Conservation (phyloP, 306 rosid species). For the Prunus davidiana region DNA sequence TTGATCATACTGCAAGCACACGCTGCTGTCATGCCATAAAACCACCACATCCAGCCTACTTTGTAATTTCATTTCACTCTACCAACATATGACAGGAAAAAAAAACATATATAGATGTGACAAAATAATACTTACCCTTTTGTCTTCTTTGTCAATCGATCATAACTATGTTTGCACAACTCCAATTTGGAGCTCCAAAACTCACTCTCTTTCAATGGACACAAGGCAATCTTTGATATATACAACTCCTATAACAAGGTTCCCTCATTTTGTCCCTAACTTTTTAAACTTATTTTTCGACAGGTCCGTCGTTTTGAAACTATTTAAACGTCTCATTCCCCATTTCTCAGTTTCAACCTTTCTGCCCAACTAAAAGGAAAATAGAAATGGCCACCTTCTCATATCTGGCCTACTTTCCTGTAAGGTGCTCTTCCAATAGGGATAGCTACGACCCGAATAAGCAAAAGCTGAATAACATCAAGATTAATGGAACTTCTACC, state of each 20-base stretch:
- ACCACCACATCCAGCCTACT: not conserved
- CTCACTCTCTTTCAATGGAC: constrained; percentile 6
- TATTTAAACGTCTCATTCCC: constrained; percentile 19
- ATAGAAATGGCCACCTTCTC: constrained; percentile 37
- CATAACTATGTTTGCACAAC: constrained; percentile 22
- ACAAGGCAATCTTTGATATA: constrained; percentile 21
- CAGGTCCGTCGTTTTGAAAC: constrained; percentile 12
- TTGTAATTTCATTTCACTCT: not conserved
- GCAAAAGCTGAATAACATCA: constrained; percentile 40
- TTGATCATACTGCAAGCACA: not conserved
- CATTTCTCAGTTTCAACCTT: constrained; percentile 35
- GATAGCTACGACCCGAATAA: constrained; percentile 38
- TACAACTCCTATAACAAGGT: constrained; percentile 20
- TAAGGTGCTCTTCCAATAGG: constrained; percentile 45
- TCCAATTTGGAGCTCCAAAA: constrained; percentile 8
- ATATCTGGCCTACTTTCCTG: constrained; percentile 26
- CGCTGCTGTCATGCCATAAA: not conserved
- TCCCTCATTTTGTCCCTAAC: not conserved
- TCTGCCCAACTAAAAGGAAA: not conserved
- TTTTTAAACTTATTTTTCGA: not conserved
- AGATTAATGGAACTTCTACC: constrained; percentile 39
- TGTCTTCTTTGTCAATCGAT: constrained; percentile 28
- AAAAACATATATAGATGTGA: not conserved
- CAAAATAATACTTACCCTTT: not conserved
- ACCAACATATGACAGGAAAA: not conserved